Base-by-base conservation (phyloP, 345 rosid genomes). In the Noccaea caerulescens region DNA sequence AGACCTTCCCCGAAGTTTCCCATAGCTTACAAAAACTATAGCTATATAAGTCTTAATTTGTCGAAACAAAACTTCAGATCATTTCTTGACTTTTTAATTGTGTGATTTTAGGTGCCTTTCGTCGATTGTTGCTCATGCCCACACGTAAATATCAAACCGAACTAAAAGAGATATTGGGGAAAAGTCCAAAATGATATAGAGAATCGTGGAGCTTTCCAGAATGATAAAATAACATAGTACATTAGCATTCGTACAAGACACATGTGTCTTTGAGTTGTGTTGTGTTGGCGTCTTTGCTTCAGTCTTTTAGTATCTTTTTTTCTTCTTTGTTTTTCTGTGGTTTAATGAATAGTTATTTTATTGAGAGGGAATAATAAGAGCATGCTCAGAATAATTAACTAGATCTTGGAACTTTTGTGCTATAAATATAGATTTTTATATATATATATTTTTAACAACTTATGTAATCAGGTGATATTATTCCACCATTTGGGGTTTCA, bases 201-300 rank as follows among this genome's bases (percentile, higher is more conserved):
- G 58, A 4, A 4, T 49, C 14, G n/a, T 13, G 75, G 68, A 60
- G 68, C 68, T 50, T 60, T 70, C 51, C 42, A 69, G 45, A 62
- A 71, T 71, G 42, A 38, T 60, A n/a, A 61, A 51, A 51, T 11
- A 59, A 69, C 66, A 49, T 71, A 71, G 68, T 61, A 61, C 63
- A 42, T 16, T 53, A 11, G 7, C 36, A 34, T 43, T 44, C 64
- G 76, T 72, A 63, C 71, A 56, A 5, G 58, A 37, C 76, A 54
- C 65, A 72, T 54, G 71, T 46, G 58, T 44, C 70, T 42, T 71
- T 72, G 64, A 72, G 65, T 45, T 45, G 69, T 72, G 39, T 34
- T 54, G 61, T 62, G 76, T 52, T 72, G 68, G 16, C 38, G 47
- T 33, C 27, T 53, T 16, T 62, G 33, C 42, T 52, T 44, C 69